Evolutionary conservation across 2,329 filamentous ascomycete species (phyloP).

Genomic region (Lecanicillium sp.): DNA sequence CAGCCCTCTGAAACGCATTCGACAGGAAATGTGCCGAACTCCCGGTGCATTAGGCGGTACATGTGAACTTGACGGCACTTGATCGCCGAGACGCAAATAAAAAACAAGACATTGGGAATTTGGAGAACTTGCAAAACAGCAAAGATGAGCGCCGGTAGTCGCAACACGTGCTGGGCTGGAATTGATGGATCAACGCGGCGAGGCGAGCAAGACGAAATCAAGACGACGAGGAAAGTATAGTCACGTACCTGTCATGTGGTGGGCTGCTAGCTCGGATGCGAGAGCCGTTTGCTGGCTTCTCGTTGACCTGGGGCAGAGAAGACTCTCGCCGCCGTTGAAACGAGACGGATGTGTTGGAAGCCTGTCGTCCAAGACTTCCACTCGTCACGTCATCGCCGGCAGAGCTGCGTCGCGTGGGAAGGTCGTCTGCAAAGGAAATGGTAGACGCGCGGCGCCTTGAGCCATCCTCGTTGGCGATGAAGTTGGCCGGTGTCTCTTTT

Average conservation of each 20-base stretch:
- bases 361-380: slow-evolving; percentile 30
- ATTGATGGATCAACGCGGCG: slow-evolving; percentile 3
- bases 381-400: slow-evolving; percentile 20
- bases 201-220: slow-evolving; percentile 9
- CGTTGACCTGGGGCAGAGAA: slow-evolving; percentile 37
- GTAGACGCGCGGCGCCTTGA: slow-evolving; percentile 20
- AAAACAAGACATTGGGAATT: slow-evolving; percentile 2
- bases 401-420: slow-evolving; percentile 17
- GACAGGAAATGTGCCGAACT: slow-evolving; percentile 5
- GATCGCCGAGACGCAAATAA: too few species aligned
- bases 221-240: slow-evolving; percentile 1
- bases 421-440: slow-evolving; percentile 26
- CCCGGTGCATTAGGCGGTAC: slow-evolving; percentile 1
- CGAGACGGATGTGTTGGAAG: slow-evolving; percentile 38
- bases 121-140: not conserved
- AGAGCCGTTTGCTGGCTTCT: slow-evolving; percentile 33
- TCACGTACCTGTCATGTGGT: slow-evolving; percentile 37
- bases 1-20: slow-evolving; percentile 7
- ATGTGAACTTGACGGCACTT: not conserved
- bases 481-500: slow-evolving; percentile 15
- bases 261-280: slow-evolving; percentile 40
- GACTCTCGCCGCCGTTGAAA: slow-evolving; percentile 37
- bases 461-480: slow-evolving; percentile 20
- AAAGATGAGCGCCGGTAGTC: not conserved
- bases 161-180: not conserved